These are phyloP conservation scores for Penicillium paneum DNA, from an alignment of 2,329 filamentous ascomycete genomes.

Conservation along the genomic window DNA sequence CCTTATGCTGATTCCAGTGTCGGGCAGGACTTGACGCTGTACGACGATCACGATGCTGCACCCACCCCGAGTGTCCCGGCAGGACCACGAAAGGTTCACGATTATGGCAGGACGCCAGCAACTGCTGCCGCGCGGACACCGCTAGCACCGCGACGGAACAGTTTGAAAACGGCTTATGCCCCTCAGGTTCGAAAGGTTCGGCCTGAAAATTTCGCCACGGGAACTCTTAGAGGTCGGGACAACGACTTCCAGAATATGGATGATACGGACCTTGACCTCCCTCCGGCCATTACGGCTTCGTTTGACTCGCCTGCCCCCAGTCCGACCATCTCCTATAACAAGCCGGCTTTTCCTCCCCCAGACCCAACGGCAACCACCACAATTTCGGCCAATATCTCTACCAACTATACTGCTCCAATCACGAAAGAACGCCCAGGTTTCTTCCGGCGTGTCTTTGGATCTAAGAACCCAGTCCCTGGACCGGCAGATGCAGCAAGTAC, in stretches of 20 bases:
- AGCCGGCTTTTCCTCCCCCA: conserved; percentile 41
- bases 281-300: conserved; percentile 43
- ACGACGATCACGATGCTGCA: conserved; percentile 68
- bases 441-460: conserved; percentile 88
- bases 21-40: conserved; percentile 26
- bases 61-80: conserved; percentile 80
- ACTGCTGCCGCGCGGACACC: conserved; percentile 31
- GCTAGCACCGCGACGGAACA: conserved; percentile 41
- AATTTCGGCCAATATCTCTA: conserved; percentile 8
- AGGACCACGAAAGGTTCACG: conserved; percentile 63
- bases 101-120: conserved; percentile 25
- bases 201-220: conserved; percentile 41
- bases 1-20: conserved; percentile 20
- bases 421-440: conserved; percentile 77
- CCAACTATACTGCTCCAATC: neutral
- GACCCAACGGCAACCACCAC: conserved; percentile 36
- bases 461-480: conserved; percentile 51
- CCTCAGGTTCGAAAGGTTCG: conserved; percentile 36
- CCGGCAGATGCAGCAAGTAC: conserved; percentile 17
- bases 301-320: conserved; percentile 53
- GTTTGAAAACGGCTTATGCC: conserved; percentile 43
- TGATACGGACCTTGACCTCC: conserved; percentile 33
- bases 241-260: conserved; percentile 28
- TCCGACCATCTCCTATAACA: conserved; percentile 52
- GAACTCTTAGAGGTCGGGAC: conserved; percentile 31